These are phyloP conservation scores for Didymellaceae sp. DNA, from an alignment of 2,329 filamentous ascomycete genomes.

Conservation along the genomic window DNA sequence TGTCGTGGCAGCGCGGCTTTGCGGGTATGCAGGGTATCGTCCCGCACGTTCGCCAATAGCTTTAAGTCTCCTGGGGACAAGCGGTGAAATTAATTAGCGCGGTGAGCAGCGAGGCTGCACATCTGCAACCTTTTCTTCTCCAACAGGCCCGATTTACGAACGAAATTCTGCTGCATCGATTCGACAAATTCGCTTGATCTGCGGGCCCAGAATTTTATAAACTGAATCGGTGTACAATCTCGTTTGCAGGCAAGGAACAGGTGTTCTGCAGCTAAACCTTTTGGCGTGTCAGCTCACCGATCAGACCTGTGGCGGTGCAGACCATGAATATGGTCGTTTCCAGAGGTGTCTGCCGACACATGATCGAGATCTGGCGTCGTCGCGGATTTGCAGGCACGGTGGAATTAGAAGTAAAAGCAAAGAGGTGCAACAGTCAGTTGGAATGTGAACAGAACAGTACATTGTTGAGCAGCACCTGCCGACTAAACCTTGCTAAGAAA, in stretches of 20 bases:
- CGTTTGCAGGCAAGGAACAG: conserved; percentile 10
- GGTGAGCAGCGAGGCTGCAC: background rate
- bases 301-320: conserved; percentile 13
- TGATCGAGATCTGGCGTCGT: background rate
- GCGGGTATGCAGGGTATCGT: conserved; percentile 14
- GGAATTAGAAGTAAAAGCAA: background rate
- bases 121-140: background rate
- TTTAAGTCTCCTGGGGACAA: background rate
- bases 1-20: conserved; percentile 10
- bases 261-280: conserved; percentile 9
- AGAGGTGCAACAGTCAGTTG: background rate
- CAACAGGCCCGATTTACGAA: too few relatives aligned
- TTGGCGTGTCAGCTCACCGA: conserved; percentile 16
- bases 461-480: background rate
- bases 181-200: too few relatives aligned
- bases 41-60: conserved; percentile 11
- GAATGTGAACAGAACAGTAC: background rate
- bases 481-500: background rate
- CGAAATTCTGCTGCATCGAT: background rate
- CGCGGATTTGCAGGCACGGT: background rate
- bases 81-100: conserved; percentile 10
- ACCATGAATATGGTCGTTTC: background rate
- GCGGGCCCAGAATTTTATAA: background rate
- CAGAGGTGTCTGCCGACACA: background rate
- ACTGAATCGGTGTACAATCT: background rate